phyloP scores from a whole-genome alignment of 164 flowering plant species.

The Magnolia officinalis region DNA sequence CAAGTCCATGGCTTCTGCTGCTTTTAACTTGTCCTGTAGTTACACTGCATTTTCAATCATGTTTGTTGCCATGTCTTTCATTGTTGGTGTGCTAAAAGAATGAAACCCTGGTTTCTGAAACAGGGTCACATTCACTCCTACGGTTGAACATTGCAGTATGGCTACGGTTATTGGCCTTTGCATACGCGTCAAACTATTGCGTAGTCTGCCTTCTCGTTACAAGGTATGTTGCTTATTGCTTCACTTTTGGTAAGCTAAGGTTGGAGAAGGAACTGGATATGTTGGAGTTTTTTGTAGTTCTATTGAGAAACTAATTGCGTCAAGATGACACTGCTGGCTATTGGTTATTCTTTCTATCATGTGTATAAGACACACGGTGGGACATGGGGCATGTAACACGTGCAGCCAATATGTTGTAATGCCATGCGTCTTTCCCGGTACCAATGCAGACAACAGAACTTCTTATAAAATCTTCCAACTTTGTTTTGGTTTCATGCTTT shows the following conservation, averaged over 20 bases:
- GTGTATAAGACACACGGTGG: neutral
- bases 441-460: too few relatives aligned
- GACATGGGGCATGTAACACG: too few relatives aligned
- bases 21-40: neutral
- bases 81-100: neutral
- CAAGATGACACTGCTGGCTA: neutral
- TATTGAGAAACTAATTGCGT: too few relatives aligned
- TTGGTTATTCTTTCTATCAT: neutral
- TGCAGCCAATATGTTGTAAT: too few relatives aligned
- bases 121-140: constrained; percentile 90
- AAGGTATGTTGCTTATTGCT: constrained; percentile 43
- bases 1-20: constrained; percentile 12
- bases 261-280: neutral
- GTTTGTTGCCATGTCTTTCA: neutral
- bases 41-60: neutral
- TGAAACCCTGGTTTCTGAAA: constrained; percentile 10
- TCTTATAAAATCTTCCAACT: too few relatives aligned
- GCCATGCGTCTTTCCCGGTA: too few relatives aligned
- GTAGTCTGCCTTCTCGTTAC: constrained; percentile 77
- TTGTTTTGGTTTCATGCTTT: too few relatives aligned
- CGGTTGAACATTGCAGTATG: constrained; percentile 86
- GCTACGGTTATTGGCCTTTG: constrained; percentile 85
- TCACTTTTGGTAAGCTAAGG: neutral
- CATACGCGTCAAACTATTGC: constrained; percentile 70
- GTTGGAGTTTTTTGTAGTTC: too few relatives aligned